These are phyloP conservation scores for Protea cynaroides DNA, from an alignment of 164 flowering plant genomes.

Conservation along the genomic window DNA sequence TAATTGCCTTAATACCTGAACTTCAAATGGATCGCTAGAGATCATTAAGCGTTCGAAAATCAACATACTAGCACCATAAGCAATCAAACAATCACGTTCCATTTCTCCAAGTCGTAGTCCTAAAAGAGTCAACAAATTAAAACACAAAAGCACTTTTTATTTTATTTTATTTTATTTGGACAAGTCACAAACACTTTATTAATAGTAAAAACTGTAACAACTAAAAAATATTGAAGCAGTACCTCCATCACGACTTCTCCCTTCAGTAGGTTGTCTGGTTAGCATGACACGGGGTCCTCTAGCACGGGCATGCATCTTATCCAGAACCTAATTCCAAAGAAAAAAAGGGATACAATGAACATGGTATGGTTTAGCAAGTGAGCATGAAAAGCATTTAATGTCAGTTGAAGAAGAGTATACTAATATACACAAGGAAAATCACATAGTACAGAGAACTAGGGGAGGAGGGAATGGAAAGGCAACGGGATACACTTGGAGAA, in stretches of 20 bases:
- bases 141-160: not conserved
- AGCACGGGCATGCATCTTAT: constrained; percentile 97
- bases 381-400: not conserved
- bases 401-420: not conserved
- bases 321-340: constrained; percentile 51
- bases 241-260: constrained; percentile 92
- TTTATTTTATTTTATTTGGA: not conserved
- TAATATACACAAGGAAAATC: not conserved
- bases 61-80: constrained; percentile 91
- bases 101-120: constrained; percentile 93
- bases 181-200: not conserved
- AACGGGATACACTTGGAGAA: too few relatives aligned
- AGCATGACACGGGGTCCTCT: constrained; percentile 74
- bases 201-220: not conserved
- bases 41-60: constrained; percentile 81
- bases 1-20: constrained; percentile 48
- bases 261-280: constrained; percentile 97
- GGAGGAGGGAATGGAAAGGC: too few relatives aligned
- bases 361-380: not conserved
- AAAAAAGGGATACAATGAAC: not conserved
- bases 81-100: constrained; percentile 98
- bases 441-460: too few relatives aligned
- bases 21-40: constrained; percentile 93
- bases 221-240: not conserved
- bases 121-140: constrained; percentile 17